A percentile compares a stretch with the other conserved stretches of the same genome.
phyloP scores from a whole-genome alignment of 345 rosid species.

The Heritiera littoralis region DNA sequence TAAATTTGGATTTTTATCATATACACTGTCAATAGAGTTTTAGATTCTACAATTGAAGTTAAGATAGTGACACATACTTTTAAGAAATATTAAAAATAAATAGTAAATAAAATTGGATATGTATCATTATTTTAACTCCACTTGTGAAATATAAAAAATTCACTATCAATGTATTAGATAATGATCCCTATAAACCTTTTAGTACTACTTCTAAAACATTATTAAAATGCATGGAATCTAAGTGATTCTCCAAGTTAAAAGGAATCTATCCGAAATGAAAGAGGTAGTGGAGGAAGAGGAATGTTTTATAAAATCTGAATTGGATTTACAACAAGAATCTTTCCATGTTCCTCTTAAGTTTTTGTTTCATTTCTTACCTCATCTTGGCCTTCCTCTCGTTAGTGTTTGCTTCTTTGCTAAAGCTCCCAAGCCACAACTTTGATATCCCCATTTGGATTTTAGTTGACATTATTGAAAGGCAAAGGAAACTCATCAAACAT shows the following conservation, averaged over 20 bases:
- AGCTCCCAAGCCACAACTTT: background rate
- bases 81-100: too few relatives aligned
- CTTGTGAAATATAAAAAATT: too few relatives aligned
- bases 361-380: slow-evolving; percentile 22
- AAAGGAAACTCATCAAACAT: too few relatives aligned
- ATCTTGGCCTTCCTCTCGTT: background rate
- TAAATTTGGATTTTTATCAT: too few relatives aligned
- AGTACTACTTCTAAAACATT: too few relatives aligned
- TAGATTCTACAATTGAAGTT: too few relatives aligned
- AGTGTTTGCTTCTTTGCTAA: background rate
- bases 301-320: slow-evolving; percentile 26
- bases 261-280: background rate
- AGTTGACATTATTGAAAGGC: slow-evolving; percentile 3
- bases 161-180: too few relatives aligned
- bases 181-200: too few relatives aligned
- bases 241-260: slow-evolving; percentile 12
- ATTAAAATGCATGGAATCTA: background rate
- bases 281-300: background rate
- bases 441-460: slow-evolving; percentile 1
- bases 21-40: too few relatives aligned
- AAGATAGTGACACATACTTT: too few relatives aligned
- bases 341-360: slow-evolving; percentile 13
- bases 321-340: slow-evolving; percentile 37
- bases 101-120: too few relatives aligned
- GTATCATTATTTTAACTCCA: too few relatives aligned